Evolutionary conservation across 2,329 filamentous ascomycete species (phyloP).

Genomic region (Dissoconium aciculare): DNA sequence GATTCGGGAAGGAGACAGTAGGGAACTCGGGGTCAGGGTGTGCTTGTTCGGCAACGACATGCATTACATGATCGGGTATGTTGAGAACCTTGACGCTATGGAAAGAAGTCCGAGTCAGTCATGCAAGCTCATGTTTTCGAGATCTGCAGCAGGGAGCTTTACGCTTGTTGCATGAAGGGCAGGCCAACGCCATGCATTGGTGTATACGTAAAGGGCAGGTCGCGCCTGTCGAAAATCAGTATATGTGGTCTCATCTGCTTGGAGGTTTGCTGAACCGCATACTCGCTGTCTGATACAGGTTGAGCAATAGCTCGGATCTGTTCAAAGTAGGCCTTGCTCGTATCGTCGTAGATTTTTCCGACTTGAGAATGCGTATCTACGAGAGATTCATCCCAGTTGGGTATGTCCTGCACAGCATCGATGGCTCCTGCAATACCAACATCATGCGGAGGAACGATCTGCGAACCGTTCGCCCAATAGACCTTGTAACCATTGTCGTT

Average conservation of each 20-base stretch:
- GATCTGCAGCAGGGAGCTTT: too few species aligned
- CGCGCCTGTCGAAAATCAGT: constrained; percentile 9
- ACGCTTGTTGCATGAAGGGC: constrained; percentile 28
- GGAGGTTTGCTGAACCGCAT: too few species aligned
- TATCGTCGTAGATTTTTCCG: constrained; percentile 28
- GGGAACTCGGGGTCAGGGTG: constrained; percentile 49
- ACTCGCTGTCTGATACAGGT: too few species aligned
- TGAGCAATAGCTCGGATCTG: constrained; percentile 29
- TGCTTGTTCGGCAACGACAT: constrained; percentile 36
- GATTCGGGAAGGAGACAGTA: constrained; percentile 50
- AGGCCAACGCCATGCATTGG: constrained; percentile 44
- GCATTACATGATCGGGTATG: constrained; percentile 23
- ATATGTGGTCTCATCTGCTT: too few species aligned
- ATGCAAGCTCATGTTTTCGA: too few species aligned
- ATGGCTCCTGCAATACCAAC: constrained; percentile 43
- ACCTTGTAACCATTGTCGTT: constrained; percentile 55
- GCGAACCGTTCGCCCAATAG: constrained; percentile 49
- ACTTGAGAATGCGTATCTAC: constrained; percentile 29
- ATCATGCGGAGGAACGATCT: constrained; percentile 50
- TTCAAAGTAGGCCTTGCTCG: constrained; percentile 30
- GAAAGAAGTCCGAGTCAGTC: too few species aligned
- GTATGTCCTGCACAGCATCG: constrained; percentile 38
- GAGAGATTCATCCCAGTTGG: constrained; percentile 32
- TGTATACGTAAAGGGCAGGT: constrained; percentile 37
- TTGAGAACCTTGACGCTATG: not conserved